A percentile compares a stretch with the other conserved stretches of the same genome.
Evolutionary conservation across 2,329 filamentous ascomycete genomes (phyloP).

Genomic region (Coleophoma crateriformis): DNA sequence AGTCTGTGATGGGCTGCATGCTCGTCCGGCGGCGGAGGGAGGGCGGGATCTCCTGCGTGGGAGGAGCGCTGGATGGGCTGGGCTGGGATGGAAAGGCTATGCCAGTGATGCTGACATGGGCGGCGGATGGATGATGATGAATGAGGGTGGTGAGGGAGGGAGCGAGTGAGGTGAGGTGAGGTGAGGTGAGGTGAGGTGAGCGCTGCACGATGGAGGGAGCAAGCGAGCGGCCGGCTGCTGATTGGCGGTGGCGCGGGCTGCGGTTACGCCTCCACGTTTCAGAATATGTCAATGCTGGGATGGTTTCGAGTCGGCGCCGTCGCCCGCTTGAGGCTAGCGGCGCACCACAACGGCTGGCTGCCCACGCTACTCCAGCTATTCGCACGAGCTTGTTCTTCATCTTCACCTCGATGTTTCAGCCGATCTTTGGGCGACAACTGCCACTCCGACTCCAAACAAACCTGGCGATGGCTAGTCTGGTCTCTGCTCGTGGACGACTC

Average conservation of each 20-base stretch:
- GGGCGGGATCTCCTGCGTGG: neutral
- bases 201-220: neutral
- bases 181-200: no score
- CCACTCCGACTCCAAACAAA: neutral
- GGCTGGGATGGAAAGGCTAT: neutral
- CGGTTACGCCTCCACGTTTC: slow-evolving; percentile 1
- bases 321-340: slow-evolving; percentile 4
- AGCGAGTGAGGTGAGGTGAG: no score
- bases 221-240: slow-evolving; percentile 1
- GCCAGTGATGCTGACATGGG: no score
- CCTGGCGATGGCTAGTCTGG: no score
- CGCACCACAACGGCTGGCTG: no score
- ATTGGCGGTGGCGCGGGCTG: neutral
- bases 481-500: no score
- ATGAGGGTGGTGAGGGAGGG: no score
- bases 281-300: slow-evolving; percentile 2
- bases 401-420: slow-evolving; percentile 7
- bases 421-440: slow-evolving; percentile 6
- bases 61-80: neutral
- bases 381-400: no score
- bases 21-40: no score
- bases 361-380: no score
- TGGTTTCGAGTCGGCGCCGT: slow-evolving; percentile 7
- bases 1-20: no score
- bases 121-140: no score